These are phyloP conservation scores for Penicillium sp. DNA, from an alignment of 2,329 filamentous ascomycete genomes.

Conservation along the genomic window DNA sequence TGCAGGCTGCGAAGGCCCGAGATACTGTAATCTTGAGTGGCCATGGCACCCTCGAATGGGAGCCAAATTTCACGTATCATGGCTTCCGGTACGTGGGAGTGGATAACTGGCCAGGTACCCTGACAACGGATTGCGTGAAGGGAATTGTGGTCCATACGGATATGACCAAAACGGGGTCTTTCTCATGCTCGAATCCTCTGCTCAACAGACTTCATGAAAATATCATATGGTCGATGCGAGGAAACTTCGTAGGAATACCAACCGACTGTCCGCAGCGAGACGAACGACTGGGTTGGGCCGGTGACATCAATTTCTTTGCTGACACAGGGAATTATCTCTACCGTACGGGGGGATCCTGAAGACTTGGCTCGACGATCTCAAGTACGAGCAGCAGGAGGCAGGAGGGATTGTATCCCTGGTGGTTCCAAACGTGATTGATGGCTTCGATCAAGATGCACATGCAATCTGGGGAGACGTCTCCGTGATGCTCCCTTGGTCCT, in stretches of 20 bases:
- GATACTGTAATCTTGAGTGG: no score
- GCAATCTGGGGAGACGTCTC: constrained; percentile 45
- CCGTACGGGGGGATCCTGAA: constrained; percentile 44
- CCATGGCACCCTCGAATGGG: not conserved
- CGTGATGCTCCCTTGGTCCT: constrained; percentile 37
- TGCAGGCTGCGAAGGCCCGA: no score
- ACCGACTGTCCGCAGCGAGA: constrained; percentile 61
- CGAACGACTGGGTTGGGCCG: constrained; percentile 57
- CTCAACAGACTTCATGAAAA: constrained; percentile 59
- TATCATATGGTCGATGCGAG: constrained; percentile 57
- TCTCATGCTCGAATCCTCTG: constrained; percentile 53
- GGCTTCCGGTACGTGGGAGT: not conserved
- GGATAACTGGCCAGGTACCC: not conserved
- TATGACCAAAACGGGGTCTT: constrained; percentile 43
- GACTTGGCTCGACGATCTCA: constrained; percentile 24
- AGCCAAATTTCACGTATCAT: not conserved
- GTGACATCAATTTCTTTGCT: constrained; percentile 53
- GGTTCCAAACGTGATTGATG: constrained; percentile 28
- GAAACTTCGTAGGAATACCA: constrained; percentile 59
- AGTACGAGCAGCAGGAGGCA: constrained; percentile 8
- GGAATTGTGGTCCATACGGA: not conserved
- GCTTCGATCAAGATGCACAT: constrained; percentile 16
- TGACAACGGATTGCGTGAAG: not conserved
- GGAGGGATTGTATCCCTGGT: constrained; percentile 10
- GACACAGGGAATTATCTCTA: constrained; percentile 57